A percentile compares a stretch with the other conserved stretches of the same genome.
Conservation (phyloP, 2,329 filamentous ascomycete genomes). For the Microdochium nivale region DNA sequence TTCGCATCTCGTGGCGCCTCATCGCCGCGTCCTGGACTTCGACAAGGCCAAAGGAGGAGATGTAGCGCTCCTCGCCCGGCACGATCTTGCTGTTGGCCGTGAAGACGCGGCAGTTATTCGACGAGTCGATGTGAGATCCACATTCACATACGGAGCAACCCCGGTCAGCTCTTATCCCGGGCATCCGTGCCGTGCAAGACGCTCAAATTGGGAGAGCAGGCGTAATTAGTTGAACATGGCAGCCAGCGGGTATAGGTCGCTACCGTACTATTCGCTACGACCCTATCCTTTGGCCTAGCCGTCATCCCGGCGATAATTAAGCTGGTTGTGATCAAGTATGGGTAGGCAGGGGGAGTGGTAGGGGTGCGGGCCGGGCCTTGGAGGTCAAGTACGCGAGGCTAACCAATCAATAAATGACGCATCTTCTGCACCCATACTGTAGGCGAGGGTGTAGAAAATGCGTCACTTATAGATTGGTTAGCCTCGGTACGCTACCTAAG, state of each 20-base stretch:
- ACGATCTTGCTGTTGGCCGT: slow-evolving; percentile 5
- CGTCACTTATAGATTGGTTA: no score
- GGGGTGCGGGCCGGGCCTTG: no score
- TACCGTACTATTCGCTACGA: slow-evolving; percentile 6
- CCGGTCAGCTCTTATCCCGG: not conserved
- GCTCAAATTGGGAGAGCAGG: slow-evolving; percentile 8
- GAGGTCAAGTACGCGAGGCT: no score
- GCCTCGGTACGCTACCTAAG: no score
- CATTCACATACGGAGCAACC: no score
- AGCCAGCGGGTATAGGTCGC: slow-evolving; percentile 5
- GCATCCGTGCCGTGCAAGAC: not conserved
- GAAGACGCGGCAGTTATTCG: slow-evolving; percentile 4
- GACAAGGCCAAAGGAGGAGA: slow-evolving; percentile 6
- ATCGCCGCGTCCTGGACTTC: slow-evolving; percentile 2
- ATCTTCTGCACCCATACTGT: no score
- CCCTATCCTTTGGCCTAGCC: no score
- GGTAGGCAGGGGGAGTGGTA: no score
- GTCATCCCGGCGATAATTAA: no score
- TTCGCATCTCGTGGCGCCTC: slow-evolving; percentile 2
- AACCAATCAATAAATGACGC: no score
- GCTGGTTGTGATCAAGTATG: no score
- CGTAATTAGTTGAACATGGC: slow-evolving; percentile 9
- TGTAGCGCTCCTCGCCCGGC: slow-evolving; percentile 8
- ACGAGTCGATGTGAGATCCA: slow-evolving; percentile 7
- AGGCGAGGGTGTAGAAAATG: no score